Evolutionary conservation across 2,329 filamentous ascomycete genomes (phyloP), one percentile per base, ranked within the genome.

Genomic region (Graphium sp.): DNA sequence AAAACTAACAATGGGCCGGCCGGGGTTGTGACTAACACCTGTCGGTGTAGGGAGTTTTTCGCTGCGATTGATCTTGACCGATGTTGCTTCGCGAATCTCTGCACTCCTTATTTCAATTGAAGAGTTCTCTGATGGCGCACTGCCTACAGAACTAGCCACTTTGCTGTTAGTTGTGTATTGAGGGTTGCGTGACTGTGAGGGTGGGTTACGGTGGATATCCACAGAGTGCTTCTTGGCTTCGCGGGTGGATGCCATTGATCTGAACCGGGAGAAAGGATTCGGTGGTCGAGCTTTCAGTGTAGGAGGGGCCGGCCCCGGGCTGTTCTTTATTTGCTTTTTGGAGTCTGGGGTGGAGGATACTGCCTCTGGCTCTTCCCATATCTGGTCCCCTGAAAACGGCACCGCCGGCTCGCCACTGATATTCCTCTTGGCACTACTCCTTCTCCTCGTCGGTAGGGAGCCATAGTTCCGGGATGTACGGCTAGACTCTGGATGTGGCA

Each of bases 1-100:
- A 64, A 95, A 95, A 66, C 87, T 95, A 63, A 95, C 87, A 61
- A 95, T 95, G 37, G 87, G 87, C 47, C 87, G 74, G 42, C 83
- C 83, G 42, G 80, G 78, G 46, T 68, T 79, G 56, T 94, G 79
- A 57, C 84, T 94, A 52, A 95, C 85, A 44, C 81, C 76, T 31
- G 80, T 82, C 38, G 87, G 87, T 44, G 78, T 87, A 17, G 85
- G 87, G 36, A 95, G 62, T 47, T 81, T 91, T 32, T 74, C 55
- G 52, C 84, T 94, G 45, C 85, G 75, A 51, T 93, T 83, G 48
- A 74, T 84, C 37, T 63, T 77, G 69, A 91, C 91, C 53, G 80
- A 89, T 6, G 87, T 95, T 31, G 87, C 87, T 39, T 80, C 72
- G 34, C 82, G 73, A 38, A 95, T 89, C 34, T 95, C 87, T 28